These are phyloP conservation scores for Paracoccidioides brasiliensis DNA, from an alignment of 2,329 filamentous ascomycete genomes.

Conservation along the genomic window DNA sequence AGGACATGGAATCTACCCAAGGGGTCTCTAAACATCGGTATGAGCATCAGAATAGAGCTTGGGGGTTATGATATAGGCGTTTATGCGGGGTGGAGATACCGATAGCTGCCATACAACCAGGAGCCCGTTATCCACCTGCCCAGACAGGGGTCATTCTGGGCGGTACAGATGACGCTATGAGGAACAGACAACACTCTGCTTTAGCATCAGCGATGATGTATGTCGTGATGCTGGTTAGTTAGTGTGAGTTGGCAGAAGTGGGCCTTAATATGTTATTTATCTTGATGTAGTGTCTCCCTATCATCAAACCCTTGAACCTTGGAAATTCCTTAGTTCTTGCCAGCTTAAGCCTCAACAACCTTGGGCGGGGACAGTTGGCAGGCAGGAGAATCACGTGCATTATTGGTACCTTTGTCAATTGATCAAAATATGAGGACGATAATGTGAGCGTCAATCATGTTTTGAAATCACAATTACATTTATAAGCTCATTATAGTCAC, in stretches of 20 bases:
- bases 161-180: slow-evolving; percentile 6
- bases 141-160: slow-evolving; percentile 21
- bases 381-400: no score
- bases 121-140: slow-evolving; percentile 18
- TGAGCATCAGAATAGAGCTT: slow-evolving; percentile 5
- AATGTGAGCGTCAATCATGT: no score
- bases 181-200: neutral
- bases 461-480: no score
- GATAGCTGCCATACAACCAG: slow-evolving; percentile 38
- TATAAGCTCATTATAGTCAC: no score
- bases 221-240: neutral
- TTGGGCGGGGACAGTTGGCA: no score
- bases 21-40: slow-evolving; percentile 31
- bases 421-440: no score
- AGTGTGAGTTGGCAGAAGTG: neutral
- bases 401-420: no score
- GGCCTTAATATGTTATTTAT: neutral
- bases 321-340: no score
- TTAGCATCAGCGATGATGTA: no score
- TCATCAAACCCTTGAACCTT: no score
- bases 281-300: neutral
- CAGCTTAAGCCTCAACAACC: no score
- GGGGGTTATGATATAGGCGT: neutral
- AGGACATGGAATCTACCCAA: slow-evolving; percentile 43
- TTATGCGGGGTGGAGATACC: slow-evolving; percentile 20